phyloP scores from a whole-genome alignment of 2,329 filamentous ascomycete genomes.

The Pleurostoma richardsiae region DNA sequence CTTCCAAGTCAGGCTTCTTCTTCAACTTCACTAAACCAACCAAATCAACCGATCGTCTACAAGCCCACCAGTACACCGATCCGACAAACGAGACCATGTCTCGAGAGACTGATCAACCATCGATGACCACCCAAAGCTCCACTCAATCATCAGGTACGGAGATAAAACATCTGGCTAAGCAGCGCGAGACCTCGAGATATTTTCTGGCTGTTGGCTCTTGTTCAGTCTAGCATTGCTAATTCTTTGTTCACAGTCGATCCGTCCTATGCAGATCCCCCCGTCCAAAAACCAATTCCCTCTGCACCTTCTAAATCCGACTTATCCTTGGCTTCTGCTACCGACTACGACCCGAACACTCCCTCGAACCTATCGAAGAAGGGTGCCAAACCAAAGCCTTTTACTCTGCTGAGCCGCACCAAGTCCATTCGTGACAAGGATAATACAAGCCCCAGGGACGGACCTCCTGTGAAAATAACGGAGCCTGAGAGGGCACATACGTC shows the following conservation, averaged over 20 bases:
- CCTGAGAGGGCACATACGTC: constrained; percentile 29
- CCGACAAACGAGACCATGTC: constrained; percentile 31
- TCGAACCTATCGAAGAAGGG: constrained; percentile 33
- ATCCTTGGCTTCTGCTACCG: constrained; percentile 40
- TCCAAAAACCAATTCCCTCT: constrained; percentile 32
- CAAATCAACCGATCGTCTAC: constrained; percentile 31
- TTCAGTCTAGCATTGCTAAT: constrained; percentile 3
- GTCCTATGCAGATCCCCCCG: constrained; percentile 23
- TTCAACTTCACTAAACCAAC: constrained; percentile 45
- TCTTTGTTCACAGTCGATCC: constrained; percentile 16
- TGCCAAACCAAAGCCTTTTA: constrained; percentile 51
- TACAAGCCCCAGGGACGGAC: constrained; percentile 17
- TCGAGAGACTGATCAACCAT: constrained; percentile 24
- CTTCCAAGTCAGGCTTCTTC: constrained; percentile 43
- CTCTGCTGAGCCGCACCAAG: constrained; percentile 43
- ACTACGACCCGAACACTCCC: constrained; percentile 31
- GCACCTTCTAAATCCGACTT: constrained; percentile 46
- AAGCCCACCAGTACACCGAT: constrained; percentile 26
- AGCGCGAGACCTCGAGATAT: too few species aligned
- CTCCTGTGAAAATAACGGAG: constrained; percentile 24
- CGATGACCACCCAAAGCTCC: constrained; percentile 18
- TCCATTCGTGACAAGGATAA: constrained; percentile 48
- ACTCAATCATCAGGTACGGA: constrained; percentile 23
- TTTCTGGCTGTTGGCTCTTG: too few species aligned
- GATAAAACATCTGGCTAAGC: neutral